These are phyloP conservation scores for Inga oerstediana DNA, from an alignment of 306 rosid genomes.

Conservation along the genomic window DNA sequence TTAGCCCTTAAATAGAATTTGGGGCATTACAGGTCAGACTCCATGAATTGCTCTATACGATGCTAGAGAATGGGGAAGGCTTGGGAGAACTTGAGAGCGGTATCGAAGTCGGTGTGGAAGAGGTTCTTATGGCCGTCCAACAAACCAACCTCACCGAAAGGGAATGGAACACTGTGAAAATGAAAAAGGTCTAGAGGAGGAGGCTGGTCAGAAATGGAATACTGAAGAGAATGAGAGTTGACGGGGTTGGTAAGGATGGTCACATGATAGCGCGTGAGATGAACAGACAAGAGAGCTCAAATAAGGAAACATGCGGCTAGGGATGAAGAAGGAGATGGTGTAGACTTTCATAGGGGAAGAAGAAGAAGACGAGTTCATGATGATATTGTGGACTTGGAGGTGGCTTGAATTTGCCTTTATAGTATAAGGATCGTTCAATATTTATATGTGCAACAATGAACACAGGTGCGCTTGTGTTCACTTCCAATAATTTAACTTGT, in stretches of 20 bases:
- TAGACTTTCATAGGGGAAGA: slow-evolving; percentile 13
- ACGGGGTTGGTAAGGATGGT: slow-evolving; percentile 48
- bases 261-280: slow-evolving; percentile 32
- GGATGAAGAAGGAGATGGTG: slow-evolving; percentile 24
- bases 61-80: slow-evolving; percentile 12
- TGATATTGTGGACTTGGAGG: too few species aligned
- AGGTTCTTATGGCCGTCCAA: slow-evolving; percentile 28
- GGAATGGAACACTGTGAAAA: slow-evolving; percentile 21
- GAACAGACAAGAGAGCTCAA: slow-evolving; percentile 43
- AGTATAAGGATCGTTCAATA: too few species aligned
- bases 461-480: too few species aligned
- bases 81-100: neutral
- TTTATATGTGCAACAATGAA: too few species aligned
- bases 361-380: too few species aligned
- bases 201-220: neutral
- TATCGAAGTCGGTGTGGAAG: neutral
- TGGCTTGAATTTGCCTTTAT: too few species aligned
- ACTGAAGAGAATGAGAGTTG: slow-evolving; percentile 31
- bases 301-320: slow-evolving; percentile 29
- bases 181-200: neutral
- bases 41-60: slow-evolving; percentile 16
- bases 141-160: slow-evolving; percentile 30
- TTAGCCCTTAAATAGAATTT: too few species aligned
- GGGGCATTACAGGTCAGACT: neutral
- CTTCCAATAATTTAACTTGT: too few species aligned